Evolutionary conservation across 2,329 filamentous ascomycete genomes (phyloP).

Genomic region (Colletotrichum chrysophilum): DNA sequence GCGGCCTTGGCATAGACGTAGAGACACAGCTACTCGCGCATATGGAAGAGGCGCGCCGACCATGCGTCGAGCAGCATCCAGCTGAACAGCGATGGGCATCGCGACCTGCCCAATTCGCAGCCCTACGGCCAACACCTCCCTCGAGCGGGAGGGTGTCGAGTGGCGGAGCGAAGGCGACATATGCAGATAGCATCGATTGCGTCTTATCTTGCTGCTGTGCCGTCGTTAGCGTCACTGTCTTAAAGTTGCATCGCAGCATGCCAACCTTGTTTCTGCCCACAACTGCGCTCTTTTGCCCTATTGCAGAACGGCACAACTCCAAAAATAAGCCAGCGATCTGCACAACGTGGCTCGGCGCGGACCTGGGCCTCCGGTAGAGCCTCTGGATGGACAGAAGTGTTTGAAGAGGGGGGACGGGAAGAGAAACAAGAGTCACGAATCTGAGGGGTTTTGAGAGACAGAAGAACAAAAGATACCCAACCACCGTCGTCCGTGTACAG

Average conservation of each 20-base stretch:
- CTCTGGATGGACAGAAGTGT: not conserved
- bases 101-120: slow-evolving; percentile 9
- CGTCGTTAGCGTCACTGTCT: not conserved
- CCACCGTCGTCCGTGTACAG: not conserved
- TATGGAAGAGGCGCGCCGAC: not conserved
- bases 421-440: not conserved
- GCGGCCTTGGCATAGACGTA: not conserved
- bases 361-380: not conserved
- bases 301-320: not conserved
- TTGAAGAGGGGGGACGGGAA: not conserved
- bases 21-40: not conserved
- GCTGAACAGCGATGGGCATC: not conserved
- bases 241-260: not conserved
- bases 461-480: not conserved
- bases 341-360: not conserved
- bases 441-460: not conserved
- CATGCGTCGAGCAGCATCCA: not conserved
- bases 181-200: not conserved
- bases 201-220: not conserved
- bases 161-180: not conserved
- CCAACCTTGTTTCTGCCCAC: not conserved
- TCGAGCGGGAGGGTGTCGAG: not conserved
- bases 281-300: not conserved
- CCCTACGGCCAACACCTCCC: not conserved
- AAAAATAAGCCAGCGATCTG: not conserved